Conservation (phyloP, 2,329 filamentous ascomycete genomes). For the Didymella pinodella region DNA sequence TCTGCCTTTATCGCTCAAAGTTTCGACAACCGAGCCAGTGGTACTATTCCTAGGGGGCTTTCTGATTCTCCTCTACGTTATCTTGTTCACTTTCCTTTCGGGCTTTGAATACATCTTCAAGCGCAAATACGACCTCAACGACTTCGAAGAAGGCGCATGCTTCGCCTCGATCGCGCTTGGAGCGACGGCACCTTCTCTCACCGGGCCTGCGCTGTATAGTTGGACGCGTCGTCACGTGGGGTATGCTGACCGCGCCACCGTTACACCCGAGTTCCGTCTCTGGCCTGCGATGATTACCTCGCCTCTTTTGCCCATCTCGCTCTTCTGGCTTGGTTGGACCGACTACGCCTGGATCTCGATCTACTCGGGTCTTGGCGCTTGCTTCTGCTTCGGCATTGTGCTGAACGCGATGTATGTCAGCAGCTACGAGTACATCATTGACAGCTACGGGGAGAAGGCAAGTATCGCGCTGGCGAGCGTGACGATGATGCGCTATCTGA, state of each 20-base stretch:
- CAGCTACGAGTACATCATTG: slow-evolving; percentile 47
- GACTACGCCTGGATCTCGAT: background rate
- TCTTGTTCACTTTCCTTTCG: slow-evolving; percentile 17
- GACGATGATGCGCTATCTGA: slow-evolving; percentile 41
- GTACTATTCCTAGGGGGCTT: slow-evolving; percentile 9
- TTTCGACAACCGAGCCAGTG: slow-evolving; percentile 6
- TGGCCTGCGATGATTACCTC: slow-evolving; percentile 70
- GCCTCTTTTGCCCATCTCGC: slow-evolving; percentile 73
- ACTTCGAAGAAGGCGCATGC: slow-evolving; percentile 12
- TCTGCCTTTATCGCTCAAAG: background rate
- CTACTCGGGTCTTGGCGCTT: slow-evolving; percentile 15
- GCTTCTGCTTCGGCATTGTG: slow-evolving; percentile 47
- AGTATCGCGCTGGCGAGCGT: slow-evolving; percentile 53
- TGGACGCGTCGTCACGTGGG: background rate
- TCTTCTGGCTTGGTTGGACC: slow-evolving; percentile 63
- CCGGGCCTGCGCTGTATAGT: background rate
- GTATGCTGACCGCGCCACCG: background rate
- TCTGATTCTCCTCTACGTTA: slow-evolving; percentile 14
- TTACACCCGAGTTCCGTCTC: slow-evolving; percentile 77
- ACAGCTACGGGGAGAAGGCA: slow-evolving; percentile 54
- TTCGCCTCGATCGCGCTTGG: slow-evolving; percentile 18
- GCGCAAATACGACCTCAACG: slow-evolving; percentile 3
- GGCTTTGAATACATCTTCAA: slow-evolving; percentile 23
- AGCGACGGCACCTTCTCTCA: slow-evolving; percentile 3
- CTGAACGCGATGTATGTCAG: slow-evolving; percentile 57